phyloP scores from a whole-genome alignment of 345 rosid genomes.

The Hibiscus syriacus region DNA sequence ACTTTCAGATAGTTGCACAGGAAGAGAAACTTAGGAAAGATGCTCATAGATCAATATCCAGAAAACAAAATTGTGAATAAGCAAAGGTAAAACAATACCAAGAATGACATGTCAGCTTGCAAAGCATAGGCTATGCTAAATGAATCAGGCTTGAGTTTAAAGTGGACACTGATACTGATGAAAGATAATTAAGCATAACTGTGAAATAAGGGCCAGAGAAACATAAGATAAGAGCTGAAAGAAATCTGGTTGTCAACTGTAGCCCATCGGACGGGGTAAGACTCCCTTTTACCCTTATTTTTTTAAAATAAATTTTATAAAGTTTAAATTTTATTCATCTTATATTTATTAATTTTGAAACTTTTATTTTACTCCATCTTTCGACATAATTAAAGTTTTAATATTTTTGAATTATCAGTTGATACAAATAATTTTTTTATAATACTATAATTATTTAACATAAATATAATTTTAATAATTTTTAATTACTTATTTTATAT shows the following conservation, averaged over 20 bases:
- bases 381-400: neutral
- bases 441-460: too few relatives aligned
- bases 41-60: neutral
- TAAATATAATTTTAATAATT: too few relatives aligned
- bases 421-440: too few relatives aligned
- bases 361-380: neutral
- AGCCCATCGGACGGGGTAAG: neutral
- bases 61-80: slow-evolving; percentile 1
- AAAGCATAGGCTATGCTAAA: neutral
- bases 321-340: too few relatives aligned
- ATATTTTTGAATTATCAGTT: too few relatives aligned
- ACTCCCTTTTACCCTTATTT: neutral
- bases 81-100: neutral
- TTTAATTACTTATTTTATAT: too few relatives aligned
- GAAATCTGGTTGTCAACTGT: neutral
- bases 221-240: neutral
- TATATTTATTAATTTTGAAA: neutral
- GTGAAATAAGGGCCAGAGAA: neutral
- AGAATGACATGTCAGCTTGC: neutral
- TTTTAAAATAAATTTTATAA: too few relatives aligned
- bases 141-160: neutral
- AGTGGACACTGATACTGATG: neutral
- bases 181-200: neutral
- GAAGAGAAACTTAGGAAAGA: neutral
- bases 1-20: neutral